Evolutionary conservation across 164 flowering plant genomes (phyloP).

Genomic region (Magnolia officinalis): DNA sequence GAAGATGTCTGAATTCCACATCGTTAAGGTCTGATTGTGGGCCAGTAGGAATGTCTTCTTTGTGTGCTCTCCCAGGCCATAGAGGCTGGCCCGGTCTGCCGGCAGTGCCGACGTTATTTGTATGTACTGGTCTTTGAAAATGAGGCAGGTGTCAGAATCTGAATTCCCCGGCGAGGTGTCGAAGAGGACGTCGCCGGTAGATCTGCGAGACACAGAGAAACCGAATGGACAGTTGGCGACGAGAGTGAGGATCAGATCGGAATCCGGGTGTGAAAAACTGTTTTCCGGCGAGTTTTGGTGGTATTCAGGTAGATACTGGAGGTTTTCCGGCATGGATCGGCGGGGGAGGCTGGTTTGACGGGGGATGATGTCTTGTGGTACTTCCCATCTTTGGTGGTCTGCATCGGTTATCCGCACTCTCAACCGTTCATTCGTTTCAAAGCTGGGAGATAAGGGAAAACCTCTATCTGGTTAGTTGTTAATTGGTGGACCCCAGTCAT

Average conservation of each 20-base stretch:
- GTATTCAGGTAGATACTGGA: neutral
- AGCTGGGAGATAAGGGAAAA: conserved; percentile 28
- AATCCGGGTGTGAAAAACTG: conserved; percentile 16
- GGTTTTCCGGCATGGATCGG: conserved; percentile 13
- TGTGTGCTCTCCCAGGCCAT: conserved; percentile 88
- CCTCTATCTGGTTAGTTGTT: too few species aligned
- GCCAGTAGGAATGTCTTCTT: conserved; percentile 47
- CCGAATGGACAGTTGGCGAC: conserved; percentile 16
- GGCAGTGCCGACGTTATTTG: conserved; percentile 64
- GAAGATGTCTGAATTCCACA: conserved; percentile 67
- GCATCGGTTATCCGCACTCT: conserved; percentile 60
- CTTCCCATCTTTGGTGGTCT: conserved; percentile 56
- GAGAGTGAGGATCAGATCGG: conserved; percentile 29
- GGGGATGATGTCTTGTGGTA: conserved; percentile 50
- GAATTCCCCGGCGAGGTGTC: conserved; percentile 18
- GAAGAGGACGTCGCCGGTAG: conserved; percentile 29
- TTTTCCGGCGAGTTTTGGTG: conserved; percentile 1
- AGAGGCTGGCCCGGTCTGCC: conserved; percentile 39
- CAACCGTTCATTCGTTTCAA: conserved; percentile 48
- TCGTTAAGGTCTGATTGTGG: conserved; percentile 44
- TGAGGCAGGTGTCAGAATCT: conserved; percentile 33
- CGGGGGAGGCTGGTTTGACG: conserved; percentile 23
- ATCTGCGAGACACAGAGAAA: conserved; percentile 23
- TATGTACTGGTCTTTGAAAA: conserved; percentile 79
- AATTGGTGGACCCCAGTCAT: too few species aligned